Conservation (phyloP, 768 basidiomycete species). For the Suillus americanus region DNA sequence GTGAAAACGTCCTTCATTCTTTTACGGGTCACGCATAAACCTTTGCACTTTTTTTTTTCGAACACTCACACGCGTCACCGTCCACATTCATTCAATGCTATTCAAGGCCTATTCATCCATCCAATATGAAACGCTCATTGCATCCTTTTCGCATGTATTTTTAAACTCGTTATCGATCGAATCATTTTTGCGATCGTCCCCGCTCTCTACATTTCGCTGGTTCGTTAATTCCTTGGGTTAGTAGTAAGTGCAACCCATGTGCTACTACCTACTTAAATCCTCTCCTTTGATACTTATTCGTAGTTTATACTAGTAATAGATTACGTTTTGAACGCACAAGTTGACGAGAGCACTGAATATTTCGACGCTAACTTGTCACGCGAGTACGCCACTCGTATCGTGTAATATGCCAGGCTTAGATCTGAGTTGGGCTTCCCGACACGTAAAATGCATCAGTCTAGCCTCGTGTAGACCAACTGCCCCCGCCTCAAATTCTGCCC, state of each 20-base stretch:
- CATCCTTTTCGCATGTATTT: not conserved
- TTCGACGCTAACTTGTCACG: too few species aligned
- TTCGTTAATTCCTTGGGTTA: not conserved
- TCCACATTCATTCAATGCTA: not conserved
- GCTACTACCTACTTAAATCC: not conserved
- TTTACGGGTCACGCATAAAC: not conserved
- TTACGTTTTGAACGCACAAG: too few species aligned
- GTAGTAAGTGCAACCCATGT: not conserved
- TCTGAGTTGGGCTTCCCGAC: not conserved
- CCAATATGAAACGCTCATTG: not conserved
- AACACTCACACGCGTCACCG: not conserved
- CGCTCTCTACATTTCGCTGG: not conserved
- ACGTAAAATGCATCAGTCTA: not conserved
- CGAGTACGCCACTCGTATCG: too few species aligned
- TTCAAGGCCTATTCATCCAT: not conserved
- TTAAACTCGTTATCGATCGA: not conserved
- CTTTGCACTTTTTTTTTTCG: not conserved
- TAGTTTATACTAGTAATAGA: not conserved
- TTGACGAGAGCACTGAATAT: too few species aligned
- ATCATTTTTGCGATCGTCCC: not conserved
- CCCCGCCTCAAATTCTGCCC: constrained; percentile 5
- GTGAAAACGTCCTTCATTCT: not conserved
- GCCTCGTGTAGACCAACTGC: not conserved
- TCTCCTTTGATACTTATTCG: not conserved
- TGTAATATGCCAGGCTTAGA: too few species aligned